Percentiles rank a stretch among this genome's conserved stretches.
Evolutionary conservation across 192 early-diverging fungal genomes (phyloP).

Genomic region (Glomus cerebriforme): DNA sequence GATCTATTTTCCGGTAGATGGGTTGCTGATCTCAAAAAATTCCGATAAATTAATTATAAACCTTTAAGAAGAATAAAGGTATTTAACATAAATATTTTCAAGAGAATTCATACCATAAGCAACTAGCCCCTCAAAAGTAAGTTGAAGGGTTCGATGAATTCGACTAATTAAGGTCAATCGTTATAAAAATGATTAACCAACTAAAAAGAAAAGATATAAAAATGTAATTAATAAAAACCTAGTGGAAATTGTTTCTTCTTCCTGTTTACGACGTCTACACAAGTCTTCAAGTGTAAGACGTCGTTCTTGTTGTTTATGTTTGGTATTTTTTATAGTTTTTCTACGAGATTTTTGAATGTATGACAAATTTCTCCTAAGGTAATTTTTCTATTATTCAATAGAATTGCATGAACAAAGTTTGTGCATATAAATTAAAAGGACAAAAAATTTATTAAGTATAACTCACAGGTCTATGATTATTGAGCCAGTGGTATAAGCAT

Average conservation of each 20-base stretch:
- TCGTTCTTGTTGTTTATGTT: neutral
- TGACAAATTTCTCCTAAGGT: conserved; percentile 26
- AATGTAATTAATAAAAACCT: neutral
- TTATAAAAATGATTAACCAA: neutral
- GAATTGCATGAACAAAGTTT: neutral
- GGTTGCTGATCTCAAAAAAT: conserved; percentile 14
- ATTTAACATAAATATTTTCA: neutral
- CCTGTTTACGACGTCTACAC: conserved; percentile 6
- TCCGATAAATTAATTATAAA: neutral
- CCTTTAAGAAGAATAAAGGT: neutral
- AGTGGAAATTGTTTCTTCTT: conserved; percentile 4
- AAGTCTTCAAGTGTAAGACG: conserved; percentile 13
- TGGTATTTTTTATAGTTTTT: neutral
- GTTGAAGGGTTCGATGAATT: conserved; percentile 1
- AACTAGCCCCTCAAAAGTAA: conserved; percentile 15
- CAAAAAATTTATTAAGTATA: neutral
- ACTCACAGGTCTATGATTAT: conserved; percentile 14
- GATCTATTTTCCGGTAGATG: neutral
- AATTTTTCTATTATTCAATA: conserved; percentile 6
- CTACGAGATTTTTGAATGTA: conserved; percentile 22
- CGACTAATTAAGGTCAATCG: neutral
- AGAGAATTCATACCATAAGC: neutral
- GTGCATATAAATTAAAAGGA: neutral
- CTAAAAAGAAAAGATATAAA: neutral
- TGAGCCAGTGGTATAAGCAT: conserved; percentile 17